Conservation (phyloP, 2,329 filamentous ascomycete species). For the Colletotrichum nymphaeae region DNA sequence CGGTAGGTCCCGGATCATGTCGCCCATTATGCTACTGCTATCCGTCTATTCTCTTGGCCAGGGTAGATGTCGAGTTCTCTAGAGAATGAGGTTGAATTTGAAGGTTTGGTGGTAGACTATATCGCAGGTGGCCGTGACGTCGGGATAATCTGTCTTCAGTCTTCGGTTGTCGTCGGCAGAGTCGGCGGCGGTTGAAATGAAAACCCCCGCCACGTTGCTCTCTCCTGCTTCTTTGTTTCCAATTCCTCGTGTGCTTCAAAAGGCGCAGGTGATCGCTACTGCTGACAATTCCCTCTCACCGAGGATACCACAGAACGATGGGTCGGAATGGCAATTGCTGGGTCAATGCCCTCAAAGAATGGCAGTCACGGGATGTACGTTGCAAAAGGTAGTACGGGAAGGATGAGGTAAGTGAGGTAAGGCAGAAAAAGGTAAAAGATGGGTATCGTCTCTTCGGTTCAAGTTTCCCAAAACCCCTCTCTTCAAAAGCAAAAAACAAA, state of each 20-base stretch:
- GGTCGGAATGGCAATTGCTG: not conserved
- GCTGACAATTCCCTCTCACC: not conserved
- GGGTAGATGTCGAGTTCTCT: not conserved
- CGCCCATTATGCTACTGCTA: constrained; percentile 15
- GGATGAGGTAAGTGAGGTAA: not conserved
- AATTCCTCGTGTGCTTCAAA: not conserved
- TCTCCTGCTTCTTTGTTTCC: not conserved
- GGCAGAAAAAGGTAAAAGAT: not conserved
- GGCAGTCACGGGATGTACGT: not conserved
- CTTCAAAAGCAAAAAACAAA: not conserved
- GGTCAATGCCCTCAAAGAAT: not conserved
- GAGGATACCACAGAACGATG: not conserved
- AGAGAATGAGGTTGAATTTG: not conserved
- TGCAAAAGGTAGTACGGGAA: not conserved
- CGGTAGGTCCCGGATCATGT: constrained; percentile 30
- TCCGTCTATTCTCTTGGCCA: not conserved
- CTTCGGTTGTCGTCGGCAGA: constrained; percentile 13
- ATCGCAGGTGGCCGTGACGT: not conserved
- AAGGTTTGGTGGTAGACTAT: not conserved
- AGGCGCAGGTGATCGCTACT: not conserved
- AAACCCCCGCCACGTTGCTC: not conserved
- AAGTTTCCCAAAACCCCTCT: not conserved
- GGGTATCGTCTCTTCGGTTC: not conserved
- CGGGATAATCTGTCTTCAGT: not conserved
- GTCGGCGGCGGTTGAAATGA: not conserved